Conservation (phyloP, 257 asterid genomes). For the Capsicum baccatum region DNA sequence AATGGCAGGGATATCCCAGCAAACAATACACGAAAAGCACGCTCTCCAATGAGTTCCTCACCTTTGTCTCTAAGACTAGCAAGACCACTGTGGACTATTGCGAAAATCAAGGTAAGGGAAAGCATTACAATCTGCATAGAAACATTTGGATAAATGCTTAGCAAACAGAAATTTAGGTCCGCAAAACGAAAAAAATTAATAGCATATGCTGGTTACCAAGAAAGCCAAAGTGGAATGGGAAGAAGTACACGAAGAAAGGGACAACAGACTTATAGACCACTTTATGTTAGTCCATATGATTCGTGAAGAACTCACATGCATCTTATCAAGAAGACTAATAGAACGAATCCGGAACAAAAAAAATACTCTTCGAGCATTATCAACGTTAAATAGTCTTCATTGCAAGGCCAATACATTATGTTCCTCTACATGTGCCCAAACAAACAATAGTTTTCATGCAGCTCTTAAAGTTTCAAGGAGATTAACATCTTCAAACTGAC, state of each 20-base stretch:
- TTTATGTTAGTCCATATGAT: neutral
- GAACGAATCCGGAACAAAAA: neutral
- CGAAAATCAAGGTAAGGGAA: slow-evolving; percentile 73
- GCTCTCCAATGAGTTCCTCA: slow-evolving; percentile 93
- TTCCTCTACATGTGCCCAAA: neutral
- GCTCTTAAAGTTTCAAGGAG: neutral
- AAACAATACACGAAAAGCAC: slow-evolving; percentile 94
- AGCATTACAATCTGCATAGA: slow-evolving; percentile 79
- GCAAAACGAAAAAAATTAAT: neutral
- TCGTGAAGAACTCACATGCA: neutral
- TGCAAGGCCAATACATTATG: neutral
- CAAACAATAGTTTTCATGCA: neutral
- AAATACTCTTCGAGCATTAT: neutral
- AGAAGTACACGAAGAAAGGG: neutral
- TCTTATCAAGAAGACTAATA: neutral
- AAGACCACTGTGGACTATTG: slow-evolving; percentile 91
- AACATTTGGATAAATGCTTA: slow-evolving; percentile 21
- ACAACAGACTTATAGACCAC: neutral
- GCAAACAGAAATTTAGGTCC: neutral
- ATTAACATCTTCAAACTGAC: neutral
- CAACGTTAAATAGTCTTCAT: neutral
- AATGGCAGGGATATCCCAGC: slow-evolving; percentile 93
- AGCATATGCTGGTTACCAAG: neutral
- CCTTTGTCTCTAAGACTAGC: slow-evolving; percentile 97
- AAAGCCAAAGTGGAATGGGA: neutral